Base-by-base conservation (phyloP, 306 rosid species). In the Cucurbita pepo region DNA sequence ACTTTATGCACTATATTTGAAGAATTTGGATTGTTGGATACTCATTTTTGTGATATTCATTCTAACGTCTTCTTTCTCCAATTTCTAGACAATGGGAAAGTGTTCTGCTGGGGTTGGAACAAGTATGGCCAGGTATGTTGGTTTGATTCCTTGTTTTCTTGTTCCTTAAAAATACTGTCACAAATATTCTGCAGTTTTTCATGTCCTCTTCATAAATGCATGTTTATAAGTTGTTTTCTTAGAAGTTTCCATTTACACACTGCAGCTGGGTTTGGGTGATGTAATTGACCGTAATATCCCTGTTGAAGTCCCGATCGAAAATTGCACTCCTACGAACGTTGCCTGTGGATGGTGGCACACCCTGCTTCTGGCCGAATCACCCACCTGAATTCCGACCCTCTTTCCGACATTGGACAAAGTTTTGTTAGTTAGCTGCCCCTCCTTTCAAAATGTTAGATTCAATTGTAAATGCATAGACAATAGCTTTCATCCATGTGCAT, bases 331-430 rank as follows among this genome's bases (percentile, higher is more conserved):
- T 0, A 84, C 81, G 82, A 86, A 88, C 21, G 82, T 91, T 67
- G 90, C 93, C 1, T 95, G 99, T 57, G 99, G 99, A 53, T 95
- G 99, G 99, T 95, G 99, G 99, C 99, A 91, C 77, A 95, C 99
- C 59, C 85, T 95, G 67, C 91, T 95, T 73, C 69, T 89, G 30
- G 95, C 95, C 0, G 96, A 89, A 79, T 83, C 87, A 2, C 89
- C 88, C 64, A 80, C 88, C 40, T 91, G 89, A 89, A 74, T 58
- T 72, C 73, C 74, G 44, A 63, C 21, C 69, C 78, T 63, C 64
- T 56, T 5, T 13, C 14, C 36, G 64, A 75, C 82, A 75, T 76
- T 36, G 5, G 82, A 71, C 79, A 82, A 90, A 89, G 83, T 95
- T 95, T 95, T 95, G 99, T 77, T 88, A 88, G 93, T 61, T 88